phyloP scores from a whole-genome alignment of 306 rosid species.

The Hylodesmum podocarpum region DNA sequence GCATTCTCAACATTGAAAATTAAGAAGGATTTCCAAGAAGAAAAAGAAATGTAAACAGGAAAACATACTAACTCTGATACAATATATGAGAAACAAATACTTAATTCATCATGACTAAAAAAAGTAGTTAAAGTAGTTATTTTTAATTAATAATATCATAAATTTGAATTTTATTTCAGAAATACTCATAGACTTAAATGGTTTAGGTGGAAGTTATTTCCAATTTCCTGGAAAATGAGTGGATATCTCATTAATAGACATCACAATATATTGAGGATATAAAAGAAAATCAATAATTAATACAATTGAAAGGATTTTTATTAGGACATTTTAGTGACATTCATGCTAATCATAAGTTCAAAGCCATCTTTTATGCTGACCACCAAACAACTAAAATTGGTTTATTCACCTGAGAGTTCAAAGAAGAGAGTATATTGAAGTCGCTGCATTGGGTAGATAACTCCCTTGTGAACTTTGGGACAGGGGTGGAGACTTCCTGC shows the following conservation, averaged over 20 bases:
- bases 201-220: too few species aligned
- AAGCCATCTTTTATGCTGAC: slow-evolving; percentile 1
- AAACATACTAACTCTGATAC: too few species aligned
- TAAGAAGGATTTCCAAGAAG: slow-evolving; percentile 4
- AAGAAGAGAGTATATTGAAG: slow-evolving; percentile 91
- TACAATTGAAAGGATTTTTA: slow-evolving; percentile 8
- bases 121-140: too few species aligned
- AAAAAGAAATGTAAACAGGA: not conserved
- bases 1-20: slow-evolving; percentile 12
- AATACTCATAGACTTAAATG: too few species aligned
- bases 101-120: too few species aligned
- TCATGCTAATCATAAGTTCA: slow-evolving; percentile 1
- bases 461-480: slow-evolving; percentile 79
- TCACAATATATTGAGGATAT: too few species aligned
- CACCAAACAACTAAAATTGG: slow-evolving; percentile 21
- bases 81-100: too few species aligned
- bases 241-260: too few species aligned
- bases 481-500: slow-evolving; percentile 88
- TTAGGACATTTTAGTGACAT: not conserved
- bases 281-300: too few species aligned
- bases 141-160: too few species aligned
- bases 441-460: slow-evolving; percentile 85
- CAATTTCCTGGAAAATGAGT: too few species aligned
- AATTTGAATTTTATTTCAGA: too few species aligned
- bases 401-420: slow-evolving; percentile 85